Base-by-base conservation (phyloP, 2,329 filamentous ascomycete genomes). In the Raffaelea ambrosiae region DNA sequence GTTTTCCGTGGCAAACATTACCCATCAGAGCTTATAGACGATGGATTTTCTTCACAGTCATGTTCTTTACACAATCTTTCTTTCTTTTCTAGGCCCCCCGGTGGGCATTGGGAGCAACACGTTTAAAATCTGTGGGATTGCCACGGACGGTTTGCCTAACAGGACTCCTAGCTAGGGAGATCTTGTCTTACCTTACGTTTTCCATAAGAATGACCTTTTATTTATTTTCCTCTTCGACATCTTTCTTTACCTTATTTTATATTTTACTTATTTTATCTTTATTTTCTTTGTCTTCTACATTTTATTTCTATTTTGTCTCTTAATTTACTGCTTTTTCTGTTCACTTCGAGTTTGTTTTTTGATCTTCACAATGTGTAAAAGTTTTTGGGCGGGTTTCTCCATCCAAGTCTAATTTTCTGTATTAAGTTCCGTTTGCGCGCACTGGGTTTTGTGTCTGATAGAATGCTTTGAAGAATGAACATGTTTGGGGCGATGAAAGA, bases 241-340 rank as follows among this genome's bases (percentile, higher is more conserved):
- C 33, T 43, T 48, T 44, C 9, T 40, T 43, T 19, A 22, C 26
- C n/a, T n/a, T n/a, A n/a, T n/a, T n/a, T n/a, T n/a, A n/a, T n/a
- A n/a, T 40, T 39, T 39, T 44, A 29, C 18, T 44, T 43, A 20
- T 22, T 29, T n/a, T 22, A 21, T 23, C 8, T 20, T 41, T 23
- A 8, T 44, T 50, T 22, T 36, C 14, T 47, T 18, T 44, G 16
- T 36, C 26, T 40, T 29, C 26, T 38, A 41, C 11, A 23, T 42
- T 33, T 23, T 16, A 3, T 33, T 23, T 23, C 19, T 26, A 23
- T 44, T 44, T 44, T 41, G 40, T 21, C 42, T 26, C 38, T 38
- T 18, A 29, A 29, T n/a, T n/a, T 39, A 42, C 5, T 9, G 7
- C 16, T 14, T 19, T 5, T 38, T 38, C 8, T 38, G 7, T 5